Percentiles rank a stretch among this genome's conserved stretches.
These are phyloP conservation scores for Pterocarpus santalinus DNA, from an alignment of 306 rosid genomes.

Conservation along the genomic window DNA sequence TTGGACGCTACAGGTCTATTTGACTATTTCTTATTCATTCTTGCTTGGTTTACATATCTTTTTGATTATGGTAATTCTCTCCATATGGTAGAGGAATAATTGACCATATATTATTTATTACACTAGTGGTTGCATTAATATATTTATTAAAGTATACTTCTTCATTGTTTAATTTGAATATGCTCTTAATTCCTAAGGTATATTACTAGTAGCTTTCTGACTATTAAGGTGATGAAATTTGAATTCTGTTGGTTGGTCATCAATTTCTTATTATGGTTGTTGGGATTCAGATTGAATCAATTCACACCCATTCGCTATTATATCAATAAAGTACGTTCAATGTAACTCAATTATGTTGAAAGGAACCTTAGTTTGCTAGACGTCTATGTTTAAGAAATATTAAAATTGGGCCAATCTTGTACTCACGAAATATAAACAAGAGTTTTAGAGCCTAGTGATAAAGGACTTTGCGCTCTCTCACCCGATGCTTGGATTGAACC, in stretches of 20 bases:
- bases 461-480: too few species aligned
- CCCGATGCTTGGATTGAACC: too few species aligned
- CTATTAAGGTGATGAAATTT: slow-evolving; percentile 20
- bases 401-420: slow-evolving; percentile 1
- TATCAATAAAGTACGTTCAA: slow-evolving; percentile 11
- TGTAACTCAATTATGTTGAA: slow-evolving; percentile 17
- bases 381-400: background rate
- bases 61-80: slow-evolving; percentile 25
- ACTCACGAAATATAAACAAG: too few species aligned
- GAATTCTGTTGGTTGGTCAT: slow-evolving; percentile 29
- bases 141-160: background rate
- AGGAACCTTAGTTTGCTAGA: background rate
- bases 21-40: slow-evolving; percentile 23
- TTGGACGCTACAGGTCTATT: slow-evolving; percentile 24
- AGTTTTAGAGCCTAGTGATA: too few species aligned
- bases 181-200: slow-evolving; percentile 2
- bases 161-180: slow-evolving; percentile 34
- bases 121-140: slow-evolving; percentile 28
- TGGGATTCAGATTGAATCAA: slow-evolving; percentile 35
- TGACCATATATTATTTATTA: slow-evolving; percentile 22
- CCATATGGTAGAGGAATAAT: slow-evolving; percentile 35
- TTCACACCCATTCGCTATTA: background rate
- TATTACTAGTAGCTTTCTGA: slow-evolving; percentile 11
- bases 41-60: background rate
- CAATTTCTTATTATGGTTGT: slow-evolving; percentile 28